A percentile compares a stretch with the other conserved stretches of the same genome.
Evolutionary conservation across 2,329 filamentous ascomycete genomes (phyloP).

Genomic region (Pseudogymnoascus sp.): DNA sequence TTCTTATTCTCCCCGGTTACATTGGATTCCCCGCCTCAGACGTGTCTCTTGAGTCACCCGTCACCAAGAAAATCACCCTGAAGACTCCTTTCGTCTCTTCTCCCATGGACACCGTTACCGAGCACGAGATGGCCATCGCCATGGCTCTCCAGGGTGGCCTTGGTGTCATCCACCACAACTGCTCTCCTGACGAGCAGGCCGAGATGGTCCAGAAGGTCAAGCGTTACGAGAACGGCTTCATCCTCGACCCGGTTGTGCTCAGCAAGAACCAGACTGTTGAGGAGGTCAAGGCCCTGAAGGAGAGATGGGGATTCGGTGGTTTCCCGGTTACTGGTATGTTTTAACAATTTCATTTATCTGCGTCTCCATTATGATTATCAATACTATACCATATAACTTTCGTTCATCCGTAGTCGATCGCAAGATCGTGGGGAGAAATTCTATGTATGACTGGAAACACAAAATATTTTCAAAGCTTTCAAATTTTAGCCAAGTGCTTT

Average conservation of each 20-base stretch:
- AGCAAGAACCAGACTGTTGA: constrained; percentile 78
- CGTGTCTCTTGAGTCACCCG: constrained; percentile 77
- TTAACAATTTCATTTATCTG: constrained; percentile 19
- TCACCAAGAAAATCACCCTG: constrained; percentile 91
- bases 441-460: constrained; percentile 32
- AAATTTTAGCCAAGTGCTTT: constrained; percentile 12
- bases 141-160: constrained; percentile 83
- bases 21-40: constrained; percentile 94
- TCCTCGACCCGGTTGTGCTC: constrained; percentile 89
- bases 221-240: constrained; percentile 98
- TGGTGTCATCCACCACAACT: constrained; percentile 98
- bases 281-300: constrained; percentile 86
- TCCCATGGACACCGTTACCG: constrained; percentile 98
- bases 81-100: constrained; percentile 97
- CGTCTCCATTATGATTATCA: constrained; percentile 63
- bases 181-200: constrained; percentile 91
- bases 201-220: constrained; percentile 99
- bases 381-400: constrained; percentile 89
- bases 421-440: constrained; percentile 75
- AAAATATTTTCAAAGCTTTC: constrained; percentile 17
- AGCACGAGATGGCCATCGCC: constrained; percentile 99
- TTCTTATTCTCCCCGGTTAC: constrained; percentile 91
- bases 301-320: constrained; percentile 97
- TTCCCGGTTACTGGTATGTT: constrained; percentile 95
- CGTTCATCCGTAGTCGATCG: constrained; percentile 97